A percentile compares a stretch with the other conserved stretches of the same genome.
These are phyloP conservation scores for Stemphylium vesicarium DNA, from an alignment of 2,329 filamentous ascomycete genomes.

Conservation along the genomic window DNA sequence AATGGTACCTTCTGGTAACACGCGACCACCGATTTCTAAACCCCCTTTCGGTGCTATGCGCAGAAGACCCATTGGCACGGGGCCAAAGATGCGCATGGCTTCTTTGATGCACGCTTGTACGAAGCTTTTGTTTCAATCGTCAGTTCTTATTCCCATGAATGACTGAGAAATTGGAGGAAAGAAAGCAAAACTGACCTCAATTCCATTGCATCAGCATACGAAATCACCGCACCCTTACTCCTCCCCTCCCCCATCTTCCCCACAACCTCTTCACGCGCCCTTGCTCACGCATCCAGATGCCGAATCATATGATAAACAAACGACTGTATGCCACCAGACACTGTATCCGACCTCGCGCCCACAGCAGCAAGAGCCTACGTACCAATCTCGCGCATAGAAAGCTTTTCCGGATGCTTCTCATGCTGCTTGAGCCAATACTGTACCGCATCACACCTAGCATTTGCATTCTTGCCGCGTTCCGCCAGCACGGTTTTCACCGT, in stretches of 20 bases:
- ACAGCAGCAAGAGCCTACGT: constrained; percentile 45
- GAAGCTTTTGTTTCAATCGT: neutral
- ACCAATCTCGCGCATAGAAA: constrained; percentile 45
- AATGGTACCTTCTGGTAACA: neutral
- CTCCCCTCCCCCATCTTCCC: neutral
- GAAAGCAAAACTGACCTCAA: neutral
- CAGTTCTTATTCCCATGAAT: neutral
- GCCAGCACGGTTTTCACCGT: constrained; percentile 44
- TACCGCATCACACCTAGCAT: constrained; percentile 46
- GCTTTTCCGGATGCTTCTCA: constrained; percentile 42
- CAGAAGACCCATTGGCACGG: constrained; percentile 36
- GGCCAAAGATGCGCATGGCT: constrained; percentile 45
- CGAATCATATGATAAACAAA: constrained; percentile 48
- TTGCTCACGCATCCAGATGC: constrained; percentile 15
- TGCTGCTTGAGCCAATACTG: constrained; percentile 46
- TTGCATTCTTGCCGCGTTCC: constrained; percentile 41
- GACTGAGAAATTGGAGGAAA: too few relatives aligned
- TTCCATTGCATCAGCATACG: constrained; percentile 1
- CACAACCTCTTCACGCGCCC: constrained; percentile 17
- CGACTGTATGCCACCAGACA: constrained; percentile 43
- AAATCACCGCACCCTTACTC: neutral
- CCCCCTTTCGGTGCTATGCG: constrained; percentile 41
- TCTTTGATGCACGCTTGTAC: constrained; percentile 41
- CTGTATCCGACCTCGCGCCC: constrained; percentile 50
- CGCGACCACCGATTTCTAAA: constrained; percentile 31